Evolutionary conservation across 768 basidiomycete genomes (phyloP).

Genomic region (Kockovaella imperatae): DNA sequence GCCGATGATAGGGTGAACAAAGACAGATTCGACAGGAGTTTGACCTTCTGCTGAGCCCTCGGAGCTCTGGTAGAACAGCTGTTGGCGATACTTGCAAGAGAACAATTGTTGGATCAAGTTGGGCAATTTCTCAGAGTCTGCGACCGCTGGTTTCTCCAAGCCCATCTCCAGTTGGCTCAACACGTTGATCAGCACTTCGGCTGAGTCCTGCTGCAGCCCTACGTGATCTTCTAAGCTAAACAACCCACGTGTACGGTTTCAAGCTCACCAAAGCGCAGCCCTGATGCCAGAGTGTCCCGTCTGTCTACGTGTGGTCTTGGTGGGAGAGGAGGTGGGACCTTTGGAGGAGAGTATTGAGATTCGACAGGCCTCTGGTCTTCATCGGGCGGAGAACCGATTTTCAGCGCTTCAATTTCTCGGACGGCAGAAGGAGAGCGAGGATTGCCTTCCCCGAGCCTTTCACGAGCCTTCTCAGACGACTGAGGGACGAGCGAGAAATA

Average conservation of each 20-base stretch:
- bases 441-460: no score
- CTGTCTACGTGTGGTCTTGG: constrained; percentile 14
- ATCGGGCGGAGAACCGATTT: constrained; percentile 10
- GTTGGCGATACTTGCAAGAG: constrained; percentile 77
- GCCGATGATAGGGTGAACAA: constrained; percentile 88
- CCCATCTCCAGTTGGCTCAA: constrained; percentile 98
- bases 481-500: no score
- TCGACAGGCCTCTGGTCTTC: background rate
- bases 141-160: constrained; percentile 55
- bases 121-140: constrained; percentile 50
- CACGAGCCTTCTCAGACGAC: no score
- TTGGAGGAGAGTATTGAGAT: background rate
- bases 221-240: background rate
- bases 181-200: constrained; percentile 99
- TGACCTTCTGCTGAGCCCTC: constrained; percentile 42
- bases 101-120: constrained; percentile 90
- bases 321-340: constrained; percentile 26
- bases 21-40: constrained; percentile 70
- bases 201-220: constrained; percentile 93
- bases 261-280: constrained; percentile 26
- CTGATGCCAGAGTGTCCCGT: constrained; percentile 25
- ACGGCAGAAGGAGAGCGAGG: constrained; percentile 9
- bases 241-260: background rate
- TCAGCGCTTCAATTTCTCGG: constrained; percentile 6
- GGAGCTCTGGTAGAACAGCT: constrained; percentile 38